phyloP scores from a whole-genome alignment of 2,329 filamentous ascomycete species.

The Fusarium sp. region DNA sequence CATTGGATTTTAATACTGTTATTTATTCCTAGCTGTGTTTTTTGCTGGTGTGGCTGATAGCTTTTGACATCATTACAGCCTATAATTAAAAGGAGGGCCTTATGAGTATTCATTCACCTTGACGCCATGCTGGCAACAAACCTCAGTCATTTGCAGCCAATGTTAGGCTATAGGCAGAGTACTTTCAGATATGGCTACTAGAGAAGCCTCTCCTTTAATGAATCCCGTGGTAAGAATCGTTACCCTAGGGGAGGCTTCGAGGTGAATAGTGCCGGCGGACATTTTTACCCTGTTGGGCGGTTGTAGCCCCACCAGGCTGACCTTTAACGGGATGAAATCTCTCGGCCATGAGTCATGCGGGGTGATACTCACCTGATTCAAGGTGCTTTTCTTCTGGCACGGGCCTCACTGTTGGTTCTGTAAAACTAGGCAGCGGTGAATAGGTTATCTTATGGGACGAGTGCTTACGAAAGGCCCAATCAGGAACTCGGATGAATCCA shows the following conservation, averaged over 20 bases:
- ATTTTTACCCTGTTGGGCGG: background rate
- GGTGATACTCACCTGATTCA: background rate
- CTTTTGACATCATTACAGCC: too few species aligned
- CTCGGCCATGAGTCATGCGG: background rate
- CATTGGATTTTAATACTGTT: too few species aligned
- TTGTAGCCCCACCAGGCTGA: too few species aligned
- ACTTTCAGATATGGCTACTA: background rate
- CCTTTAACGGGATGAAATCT: background rate
- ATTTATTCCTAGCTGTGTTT: too few species aligned
- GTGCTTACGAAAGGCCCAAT: background rate
- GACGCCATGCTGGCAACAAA: background rate
- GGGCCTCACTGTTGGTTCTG: background rate
- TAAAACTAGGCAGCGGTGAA: background rate
- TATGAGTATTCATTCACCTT: background rate
- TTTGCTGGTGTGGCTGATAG: too few species aligned
- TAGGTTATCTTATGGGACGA: background rate
- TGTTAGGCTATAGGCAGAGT: background rate
- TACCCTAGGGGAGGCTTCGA: background rate
- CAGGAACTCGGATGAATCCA: background rate
- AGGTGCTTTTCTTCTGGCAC: background rate
- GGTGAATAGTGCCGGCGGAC: background rate
- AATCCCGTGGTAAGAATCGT: background rate
- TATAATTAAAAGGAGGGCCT: too few species aligned
- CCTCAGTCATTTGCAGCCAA: background rate
- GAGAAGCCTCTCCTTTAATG: background rate